Base-by-base conservation (phyloP, 1,139 yeast genomes). In the Protomyces inundatus region DNA sequence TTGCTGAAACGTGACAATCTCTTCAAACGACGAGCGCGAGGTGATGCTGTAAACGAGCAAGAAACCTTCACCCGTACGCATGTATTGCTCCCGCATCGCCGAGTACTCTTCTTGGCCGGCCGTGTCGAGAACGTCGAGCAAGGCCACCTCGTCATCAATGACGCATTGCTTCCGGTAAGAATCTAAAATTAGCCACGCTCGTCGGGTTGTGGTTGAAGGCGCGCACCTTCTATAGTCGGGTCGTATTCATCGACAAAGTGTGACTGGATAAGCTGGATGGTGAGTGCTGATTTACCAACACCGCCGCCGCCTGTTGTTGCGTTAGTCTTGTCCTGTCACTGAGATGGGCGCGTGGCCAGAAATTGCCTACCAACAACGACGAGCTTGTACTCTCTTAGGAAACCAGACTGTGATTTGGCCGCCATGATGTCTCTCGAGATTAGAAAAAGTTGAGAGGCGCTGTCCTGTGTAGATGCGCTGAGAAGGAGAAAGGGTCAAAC, bases 211-310 rank as follows among this genome's bases (percentile, higher is more conserved):
- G 7, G 37, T 7, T 16, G 40, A 54, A n/a, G 33, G 7, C 35
- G 6, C 33, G 12, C 59, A 67, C 71, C 72, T 65, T 71, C 73
- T 33, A 71, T 71, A 32, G 73, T 71, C 2, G 73, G 73, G 54
- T 71, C 74, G 65, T 71, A 71, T 54, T 72, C 74, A 55, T 72
- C 74, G 50, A 89, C 95, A 73, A 89, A 89, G 73, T 90, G 96
- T 54, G 90, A 84, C 74, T 90, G 97, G 67, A 90, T 89, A 52
- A 75, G 71, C 75, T 91, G 95, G 68, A 91, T 90, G 55, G 98
- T 90, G 69, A 90, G 79, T 7, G 97, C 97, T 32, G 95, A 87
- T 75, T 90, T 90, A 78, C 98, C 98, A 67, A 90, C 97, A 77
- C 96, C 97, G 74, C 97, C 97, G 54, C 97, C 97, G 66, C 48